Conservation (phyloP, 2,329 filamentous ascomycete genomes). For the Colletotrichum navitas region DNA sequence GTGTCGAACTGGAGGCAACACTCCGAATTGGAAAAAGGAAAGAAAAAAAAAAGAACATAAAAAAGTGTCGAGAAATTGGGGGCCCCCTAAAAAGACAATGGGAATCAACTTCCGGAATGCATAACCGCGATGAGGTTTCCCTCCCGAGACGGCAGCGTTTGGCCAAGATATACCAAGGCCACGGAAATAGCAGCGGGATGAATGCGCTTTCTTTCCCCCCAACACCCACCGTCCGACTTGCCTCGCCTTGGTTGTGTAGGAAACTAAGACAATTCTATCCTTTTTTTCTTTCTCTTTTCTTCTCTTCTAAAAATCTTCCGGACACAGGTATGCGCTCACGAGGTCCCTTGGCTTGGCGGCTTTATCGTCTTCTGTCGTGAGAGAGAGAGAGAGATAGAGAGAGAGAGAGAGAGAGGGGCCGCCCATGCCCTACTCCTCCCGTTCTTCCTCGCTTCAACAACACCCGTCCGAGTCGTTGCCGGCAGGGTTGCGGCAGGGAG, state of each 20-base stretch:
- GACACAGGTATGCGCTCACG: neutral
- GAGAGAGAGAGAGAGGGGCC: neutral
- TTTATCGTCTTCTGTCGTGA: neutral
- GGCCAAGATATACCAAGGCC: constrained; percentile 26
- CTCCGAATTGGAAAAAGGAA: neutral
- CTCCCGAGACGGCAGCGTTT: constrained; percentile 7
- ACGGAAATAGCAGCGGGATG: constrained; percentile 22
- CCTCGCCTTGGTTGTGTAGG: neutral
- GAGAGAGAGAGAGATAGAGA: neutral
- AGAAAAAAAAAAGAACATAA: neutral
- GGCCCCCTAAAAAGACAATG: neutral
- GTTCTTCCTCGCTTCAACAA: neutral
- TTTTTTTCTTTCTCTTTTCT: neutral
- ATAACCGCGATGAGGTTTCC: too few relatives aligned
- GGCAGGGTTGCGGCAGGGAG: neutral
- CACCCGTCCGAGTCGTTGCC: neutral
- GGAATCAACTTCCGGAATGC: too few relatives aligned
- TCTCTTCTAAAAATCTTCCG: neutral
- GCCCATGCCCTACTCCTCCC: neutral
- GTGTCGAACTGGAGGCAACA: neutral
- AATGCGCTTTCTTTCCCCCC: neutral
- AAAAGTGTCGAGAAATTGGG: neutral
- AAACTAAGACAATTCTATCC: neutral
- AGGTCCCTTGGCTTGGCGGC: neutral
- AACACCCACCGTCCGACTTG: neutral